Base-by-base conservation (phyloP, 805 yeast genomes). In the Myxozyma udenii region DNA sequence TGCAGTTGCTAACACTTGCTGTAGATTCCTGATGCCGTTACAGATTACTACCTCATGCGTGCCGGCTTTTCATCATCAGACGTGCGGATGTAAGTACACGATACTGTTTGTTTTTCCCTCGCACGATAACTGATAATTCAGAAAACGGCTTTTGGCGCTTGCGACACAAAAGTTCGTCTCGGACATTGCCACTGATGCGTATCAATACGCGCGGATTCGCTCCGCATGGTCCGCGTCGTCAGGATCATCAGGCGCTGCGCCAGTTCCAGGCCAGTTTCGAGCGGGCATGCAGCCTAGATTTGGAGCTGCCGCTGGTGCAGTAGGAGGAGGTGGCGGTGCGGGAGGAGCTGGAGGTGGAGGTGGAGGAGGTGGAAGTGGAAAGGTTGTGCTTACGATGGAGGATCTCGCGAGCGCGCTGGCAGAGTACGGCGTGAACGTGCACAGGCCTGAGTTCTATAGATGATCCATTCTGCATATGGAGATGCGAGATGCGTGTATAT, bases 161-260 rank as follows among this genome's bases (percentile, higher is more conserved):
- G 98, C 98, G 0, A 93, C 98, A 0, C 98, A 95, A 64, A 93
- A 93, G 66, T 93, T 93, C 67, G 78, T 93, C 24, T 81, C 90
- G 55, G 98, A 93, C 66, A 83, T 93, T 26, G 96, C 98, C 1
- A 87, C 89, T 14, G 98, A 93, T 65, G 97, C 98, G 0, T 93
- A 88, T 66, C 98, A 93, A 66, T 90, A 88, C 66, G 86, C 96
- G 6, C 75, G 98, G 55, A 93, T 93, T 60, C 78, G 98, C 57
- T 87, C 93, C n/a, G 75, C 87, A 3, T 81, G 88, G 11, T 81
- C 96, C 0, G 95, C 90, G n/a, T 30, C 53, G 7, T 51, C 61
- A 14, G 32, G 60, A 3, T 83, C 86, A 62, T 9, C 14, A 9
- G 33, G 33, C 9, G 83, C 84, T 62, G 87, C 87, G 64, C 95